Evolutionary conservation across 2,329 filamentous ascomycete genomes (phyloP).

Genomic region (Beauveria brongniartii): DNA sequence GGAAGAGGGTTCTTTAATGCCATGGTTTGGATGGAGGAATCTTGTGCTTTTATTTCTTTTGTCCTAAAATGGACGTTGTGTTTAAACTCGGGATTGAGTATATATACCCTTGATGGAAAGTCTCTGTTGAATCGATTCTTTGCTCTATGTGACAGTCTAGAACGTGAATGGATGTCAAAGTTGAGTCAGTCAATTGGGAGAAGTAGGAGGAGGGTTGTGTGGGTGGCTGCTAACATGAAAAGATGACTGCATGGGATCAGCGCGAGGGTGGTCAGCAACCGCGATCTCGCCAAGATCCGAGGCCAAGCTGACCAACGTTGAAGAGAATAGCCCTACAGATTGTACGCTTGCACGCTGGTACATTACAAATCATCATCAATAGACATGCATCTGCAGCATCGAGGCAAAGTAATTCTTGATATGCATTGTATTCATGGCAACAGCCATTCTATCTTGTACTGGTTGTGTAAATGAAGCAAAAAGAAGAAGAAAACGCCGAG

Average conservation of each 20-base stretch:
- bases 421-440: constrained; percentile 7
- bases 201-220: no score
- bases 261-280: not conserved
- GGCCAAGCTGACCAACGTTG: not conserved
- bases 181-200: not conserved
- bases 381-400: not conserved
- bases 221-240: not conserved
- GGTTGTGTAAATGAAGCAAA: constrained; percentile 8
- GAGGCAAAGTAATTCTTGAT: not conserved
- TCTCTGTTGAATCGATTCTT: not conserved
- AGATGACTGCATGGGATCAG: not conserved
- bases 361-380: no score
- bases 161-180: no score
- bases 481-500: constrained; percentile 1
- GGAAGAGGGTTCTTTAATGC: not conserved
- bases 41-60: not conserved
- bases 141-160: no score
- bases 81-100: no score
- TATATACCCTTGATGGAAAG: not conserved
- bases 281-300: not conserved
- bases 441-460: constrained; percentile 9
- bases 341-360: no score
- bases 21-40: not conserved
- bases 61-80: not conserved
- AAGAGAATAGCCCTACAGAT: no score